Evolutionary conservation across 345 rosid species (phyloP).

Genomic region (Geranium brycei): DNA sequence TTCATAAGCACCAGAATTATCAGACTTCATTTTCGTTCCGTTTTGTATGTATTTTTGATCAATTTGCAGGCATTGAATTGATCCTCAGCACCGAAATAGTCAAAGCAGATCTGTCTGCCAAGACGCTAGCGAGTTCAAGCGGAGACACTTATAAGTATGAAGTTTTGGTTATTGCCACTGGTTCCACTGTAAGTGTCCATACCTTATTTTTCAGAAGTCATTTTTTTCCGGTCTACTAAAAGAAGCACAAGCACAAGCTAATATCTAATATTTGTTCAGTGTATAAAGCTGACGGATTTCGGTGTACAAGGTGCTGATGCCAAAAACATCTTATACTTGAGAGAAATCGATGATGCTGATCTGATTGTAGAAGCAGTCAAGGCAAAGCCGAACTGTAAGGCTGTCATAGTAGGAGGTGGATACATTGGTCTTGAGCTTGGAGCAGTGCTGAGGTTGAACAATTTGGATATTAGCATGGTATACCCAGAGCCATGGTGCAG

Average conservation of each 20-base stretch:
- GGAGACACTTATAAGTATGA: slow-evolving; percentile 63
- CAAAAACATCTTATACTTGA: slow-evolving; percentile 71
- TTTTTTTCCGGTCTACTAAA: neutral
- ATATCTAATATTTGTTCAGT: slow-evolving; percentile 27
- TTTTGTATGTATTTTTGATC: neutral
- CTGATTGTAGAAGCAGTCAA: slow-evolving; percentile 59
- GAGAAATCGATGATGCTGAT: slow-evolving; percentile 89
- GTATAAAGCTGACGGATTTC: slow-evolving; percentile 66
- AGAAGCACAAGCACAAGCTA: neutral
- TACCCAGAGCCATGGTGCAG: slow-evolving; percentile 39
- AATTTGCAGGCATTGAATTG: slow-evolving; percentile 70
- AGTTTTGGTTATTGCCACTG: slow-evolving; percentile 69
- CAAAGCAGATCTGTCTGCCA: slow-evolving; percentile 68
- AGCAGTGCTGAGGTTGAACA: slow-evolving; percentile 61
- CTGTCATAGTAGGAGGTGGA: slow-evolving; percentile 91
- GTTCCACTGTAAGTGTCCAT: slow-evolving; percentile 52
- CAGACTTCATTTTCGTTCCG: neutral
- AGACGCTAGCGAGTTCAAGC: slow-evolving; percentile 55
- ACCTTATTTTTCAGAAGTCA: too few relatives aligned
- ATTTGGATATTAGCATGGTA: slow-evolving; percentile 81
- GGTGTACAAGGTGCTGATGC: slow-evolving; percentile 89
- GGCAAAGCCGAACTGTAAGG: slow-evolving; percentile 72
- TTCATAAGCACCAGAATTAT: too few relatives aligned
- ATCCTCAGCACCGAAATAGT: slow-evolving; percentile 82
- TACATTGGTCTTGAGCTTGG: slow-evolving; percentile 94